These are phyloP conservation scores for Neoascochyta sp. DNA, from an alignment of 2,329 filamentous ascomycete genomes.

Conservation along the genomic window DNA sequence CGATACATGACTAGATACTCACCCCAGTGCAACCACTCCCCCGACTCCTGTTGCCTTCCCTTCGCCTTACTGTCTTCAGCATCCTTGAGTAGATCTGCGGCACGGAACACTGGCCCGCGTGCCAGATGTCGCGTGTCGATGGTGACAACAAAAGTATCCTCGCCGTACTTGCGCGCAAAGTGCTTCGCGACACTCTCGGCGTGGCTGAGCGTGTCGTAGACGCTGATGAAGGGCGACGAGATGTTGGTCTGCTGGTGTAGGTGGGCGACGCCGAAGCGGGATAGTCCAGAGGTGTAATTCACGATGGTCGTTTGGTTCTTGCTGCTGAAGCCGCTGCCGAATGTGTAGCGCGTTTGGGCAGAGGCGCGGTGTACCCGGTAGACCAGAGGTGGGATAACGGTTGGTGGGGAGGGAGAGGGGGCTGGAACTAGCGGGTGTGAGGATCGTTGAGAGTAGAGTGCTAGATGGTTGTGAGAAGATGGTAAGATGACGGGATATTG, in stretches of 20 bases:
- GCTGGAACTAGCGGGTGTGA: constrained; percentile 2
- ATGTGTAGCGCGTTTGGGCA: constrained; percentile 31
- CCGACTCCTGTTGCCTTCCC: constrained; percentile 2
- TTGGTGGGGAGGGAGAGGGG: constrained; percentile 11
- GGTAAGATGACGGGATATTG: no score
- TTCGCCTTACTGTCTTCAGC: constrained; percentile 1
- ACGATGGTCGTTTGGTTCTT: constrained; percentile 38
- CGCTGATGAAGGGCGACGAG: constrained; percentile 33
- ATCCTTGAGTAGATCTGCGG: constrained; percentile 24
- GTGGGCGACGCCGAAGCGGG: constrained; percentile 29
- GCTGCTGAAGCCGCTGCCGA: constrained; percentile 28
- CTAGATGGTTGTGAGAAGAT: no score
- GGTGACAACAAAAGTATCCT: constrained; percentile 24
- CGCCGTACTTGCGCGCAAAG: constrained; percentile 17
- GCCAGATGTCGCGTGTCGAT: constrained; percentile 32
- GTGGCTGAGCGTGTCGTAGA: constrained; percentile 26
- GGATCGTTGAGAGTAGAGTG: constrained; percentile 8
- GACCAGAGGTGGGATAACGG: constrained; percentile 23
- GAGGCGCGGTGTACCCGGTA: constrained; percentile 29
- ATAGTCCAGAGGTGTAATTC: constrained; percentile 19
- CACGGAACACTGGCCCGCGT: constrained; percentile 32
- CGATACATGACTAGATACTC: constrained; percentile 37
- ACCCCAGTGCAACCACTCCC: constrained; percentile 28
- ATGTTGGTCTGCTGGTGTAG: constrained; percentile 35
- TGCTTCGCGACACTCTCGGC: constrained; percentile 26